Evolutionary conservation across 805 yeast species (phyloP).

Genomic region (Candida michaelii): DNA sequence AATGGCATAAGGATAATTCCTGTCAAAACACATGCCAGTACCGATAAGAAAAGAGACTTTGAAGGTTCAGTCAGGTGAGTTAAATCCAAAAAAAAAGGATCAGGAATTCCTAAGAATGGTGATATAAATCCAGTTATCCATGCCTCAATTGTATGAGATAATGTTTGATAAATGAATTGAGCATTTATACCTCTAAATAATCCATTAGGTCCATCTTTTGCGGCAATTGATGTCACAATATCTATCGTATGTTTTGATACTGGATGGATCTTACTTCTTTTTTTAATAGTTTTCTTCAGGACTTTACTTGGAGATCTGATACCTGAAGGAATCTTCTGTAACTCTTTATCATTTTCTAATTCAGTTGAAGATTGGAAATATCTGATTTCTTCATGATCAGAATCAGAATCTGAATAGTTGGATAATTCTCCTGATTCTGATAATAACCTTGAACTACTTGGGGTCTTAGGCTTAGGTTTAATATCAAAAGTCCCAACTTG

Average conservation of each 20-base stretch:
- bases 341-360: conserved; percentile 1
- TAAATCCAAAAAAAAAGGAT: conserved; percentile 81
- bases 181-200: conserved; percentile 75
- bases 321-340: conserved; percentile 5
- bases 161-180: conserved; percentile 72
- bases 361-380: conserved; percentile 30
- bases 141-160: conserved; percentile 76
- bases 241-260: conserved; percentile 61
- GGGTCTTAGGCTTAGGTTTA: conserved; percentile 14
- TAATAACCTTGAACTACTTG: conserved; percentile 14
- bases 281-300: conserved; percentile 10
- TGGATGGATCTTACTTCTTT: conserved; percentile 48
- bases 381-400: conserved; percentile 29
- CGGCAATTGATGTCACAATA: conserved; percentile 59
- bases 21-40: conserved; percentile 70
- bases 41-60: conserved; percentile 63
- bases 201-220: conserved; percentile 72
- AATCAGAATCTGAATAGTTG: conserved; percentile 16
- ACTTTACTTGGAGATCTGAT: conserved; percentile 5
- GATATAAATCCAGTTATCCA: conserved; percentile 90
- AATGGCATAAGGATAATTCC: conserved; percentile 76
- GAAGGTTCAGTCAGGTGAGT: conserved; percentile 78
- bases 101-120: conserved; percentile 79
- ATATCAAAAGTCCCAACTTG: conserved; percentile 71
- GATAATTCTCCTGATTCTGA: conserved; percentile 14